phyloP scores from a whole-genome alignment of 345 rosid genomes.

The Firmiana major region DNA sequence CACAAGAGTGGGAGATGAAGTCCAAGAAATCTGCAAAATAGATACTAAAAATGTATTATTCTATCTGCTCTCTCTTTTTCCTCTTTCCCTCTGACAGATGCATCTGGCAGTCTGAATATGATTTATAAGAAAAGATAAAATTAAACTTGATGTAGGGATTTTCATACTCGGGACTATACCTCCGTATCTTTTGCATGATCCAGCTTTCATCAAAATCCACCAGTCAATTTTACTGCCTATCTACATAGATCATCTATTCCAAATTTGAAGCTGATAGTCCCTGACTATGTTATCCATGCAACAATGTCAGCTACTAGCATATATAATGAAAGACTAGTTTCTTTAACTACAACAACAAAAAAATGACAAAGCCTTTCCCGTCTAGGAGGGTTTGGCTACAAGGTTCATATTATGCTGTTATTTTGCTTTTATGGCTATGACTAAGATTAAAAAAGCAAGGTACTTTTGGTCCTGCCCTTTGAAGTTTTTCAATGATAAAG shows the following conservation, averaged over 20 bases:
- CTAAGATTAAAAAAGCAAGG: neutral
- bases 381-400: neutral
- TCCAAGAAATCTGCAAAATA: constrained; percentile 29
- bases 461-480: neutral
- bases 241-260: neutral
- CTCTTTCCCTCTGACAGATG: constrained; percentile 4
- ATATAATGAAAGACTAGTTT: neutral
- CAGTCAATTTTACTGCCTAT: neutral
- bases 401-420: neutral
- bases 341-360: neutral
- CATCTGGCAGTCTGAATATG: neutral
- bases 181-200: neutral
- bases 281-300: neutral
- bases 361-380: neutral
- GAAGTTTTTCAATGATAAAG: neutral
- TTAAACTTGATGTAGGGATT: neutral
- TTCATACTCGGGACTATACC: neutral
- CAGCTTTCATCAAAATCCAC: neutral
- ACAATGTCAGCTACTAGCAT: neutral
- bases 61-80: constrained; percentile 32
- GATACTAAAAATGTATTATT: constrained; percentile 34
- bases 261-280: neutral
- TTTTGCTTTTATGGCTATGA: neutral
- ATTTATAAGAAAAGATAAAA: neutral
- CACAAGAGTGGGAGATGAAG: constrained; percentile 33